Percentiles rank a stretch among this genome's conserved stretches.
These are phyloP conservation scores for Penicillium lividum DNA, from an alignment of 495 filamentous ascomycete genomes.

Conservation along the genomic window DNA sequence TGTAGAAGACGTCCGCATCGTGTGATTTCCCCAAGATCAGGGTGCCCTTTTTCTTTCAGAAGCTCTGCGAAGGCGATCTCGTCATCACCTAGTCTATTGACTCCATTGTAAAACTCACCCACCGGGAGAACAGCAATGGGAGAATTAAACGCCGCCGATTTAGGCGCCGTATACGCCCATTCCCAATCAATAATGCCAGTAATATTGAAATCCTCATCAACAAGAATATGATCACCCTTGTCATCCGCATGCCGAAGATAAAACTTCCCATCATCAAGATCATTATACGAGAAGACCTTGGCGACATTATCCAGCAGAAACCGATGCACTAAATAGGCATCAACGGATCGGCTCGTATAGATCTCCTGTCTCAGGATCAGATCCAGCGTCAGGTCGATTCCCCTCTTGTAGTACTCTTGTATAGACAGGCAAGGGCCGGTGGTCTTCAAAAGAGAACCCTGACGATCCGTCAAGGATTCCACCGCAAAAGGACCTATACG, in stretches of 20 bases:
- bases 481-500: conserved; percentile 33
- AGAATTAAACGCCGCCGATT: conserved; percentile 40
- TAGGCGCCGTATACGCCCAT: conserved; percentile 36
- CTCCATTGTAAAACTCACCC: conserved; percentile 40
- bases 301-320: conserved; percentile 37
- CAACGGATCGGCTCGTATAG: conserved; percentile 23
- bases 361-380: conserved; percentile 35
- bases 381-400: conserved; percentile 28
- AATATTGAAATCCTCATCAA: conserved; percentile 46
- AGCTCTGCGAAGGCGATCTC: conserved; percentile 34
- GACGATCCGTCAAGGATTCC: conserved; percentile 33
- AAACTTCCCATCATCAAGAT: conserved; percentile 32
- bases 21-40: conserved; percentile 32
- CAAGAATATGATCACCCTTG: conserved; percentile 48
- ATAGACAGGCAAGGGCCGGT: conserved; percentile 28
- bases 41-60: conserved; percentile 33
- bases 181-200: conserved; percentile 50
- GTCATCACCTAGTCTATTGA: conserved; percentile 35
- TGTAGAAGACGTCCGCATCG: conserved; percentile 37
- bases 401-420: conserved; percentile 18
- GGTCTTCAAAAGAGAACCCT: conserved; percentile 10
- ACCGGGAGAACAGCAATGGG: conserved; percentile 45
- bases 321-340: conserved; percentile 40
- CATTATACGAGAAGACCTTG: conserved; percentile 9
- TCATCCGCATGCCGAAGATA: conserved; percentile 48